phyloP scores from a whole-genome alignment of 179 eudicot genomes.

The Sideroxylon spinosum region DNA sequence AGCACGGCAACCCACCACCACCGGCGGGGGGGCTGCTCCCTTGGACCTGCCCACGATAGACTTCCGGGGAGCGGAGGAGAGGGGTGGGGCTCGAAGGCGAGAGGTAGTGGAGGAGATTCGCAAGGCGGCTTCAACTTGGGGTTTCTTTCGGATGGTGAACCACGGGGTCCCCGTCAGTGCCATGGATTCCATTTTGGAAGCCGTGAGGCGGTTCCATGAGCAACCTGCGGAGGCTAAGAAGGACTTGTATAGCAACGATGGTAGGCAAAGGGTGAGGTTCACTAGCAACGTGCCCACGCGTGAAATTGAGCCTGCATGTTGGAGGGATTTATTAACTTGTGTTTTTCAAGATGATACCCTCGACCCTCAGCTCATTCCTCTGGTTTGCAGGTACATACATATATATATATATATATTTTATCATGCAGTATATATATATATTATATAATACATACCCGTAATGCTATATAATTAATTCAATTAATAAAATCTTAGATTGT shows the following conservation, averaged over 20 bases:
- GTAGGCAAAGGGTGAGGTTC: constrained; percentile 40
- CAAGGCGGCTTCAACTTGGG: constrained; percentile 12
- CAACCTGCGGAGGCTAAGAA: constrained; percentile 36
- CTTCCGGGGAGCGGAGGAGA: constrained; percentile 4
- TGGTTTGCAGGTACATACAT: constrained; percentile 34
- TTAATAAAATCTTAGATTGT: too few relatives aligned
- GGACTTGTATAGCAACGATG: constrained; percentile 33
- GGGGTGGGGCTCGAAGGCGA: neutral
- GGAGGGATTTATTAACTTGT: constrained; percentile 62
- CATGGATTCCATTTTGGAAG: constrained; percentile 29
- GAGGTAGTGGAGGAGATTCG: constrained; percentile 19
- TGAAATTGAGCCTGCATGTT: constrained; percentile 39
- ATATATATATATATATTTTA: constrained; percentile 6
- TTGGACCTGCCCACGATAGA: constrained; percentile 20
- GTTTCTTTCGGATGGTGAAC: constrained; percentile 17
- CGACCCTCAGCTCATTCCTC: constrained; percentile 30
- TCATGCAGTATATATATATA: too few relatives aligned
- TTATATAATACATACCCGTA: too few relatives aligned
- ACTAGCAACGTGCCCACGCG: constrained; percentile 42
- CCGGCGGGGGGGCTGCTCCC: neutral
- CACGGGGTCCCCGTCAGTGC: constrained; percentile 21
- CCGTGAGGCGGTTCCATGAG: constrained; percentile 33
- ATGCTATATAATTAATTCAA: too few relatives aligned
- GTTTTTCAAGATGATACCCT: constrained; percentile 23
- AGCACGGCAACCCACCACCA: neutral